Percentiles rank a stretch among this genome's conserved stretches.
These are phyloP conservation scores for Tuber brumale DNA, from an alignment of 495 filamentous ascomycete genomes.

Conservation along the genomic window DNA sequence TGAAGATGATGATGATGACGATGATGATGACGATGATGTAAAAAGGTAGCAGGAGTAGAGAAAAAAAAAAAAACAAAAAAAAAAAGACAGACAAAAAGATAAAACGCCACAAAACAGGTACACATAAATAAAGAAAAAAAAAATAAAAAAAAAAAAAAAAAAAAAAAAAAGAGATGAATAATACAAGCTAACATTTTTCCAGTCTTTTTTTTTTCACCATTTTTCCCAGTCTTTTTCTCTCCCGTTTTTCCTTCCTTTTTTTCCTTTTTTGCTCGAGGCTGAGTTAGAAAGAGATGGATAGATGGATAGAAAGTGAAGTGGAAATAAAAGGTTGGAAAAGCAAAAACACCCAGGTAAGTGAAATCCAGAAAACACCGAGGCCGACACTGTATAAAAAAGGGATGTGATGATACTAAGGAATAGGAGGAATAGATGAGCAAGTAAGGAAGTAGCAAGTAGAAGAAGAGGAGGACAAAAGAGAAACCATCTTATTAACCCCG, in stretches of 20 bases:
- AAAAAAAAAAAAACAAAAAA: background rate
- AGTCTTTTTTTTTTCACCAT: background rate
- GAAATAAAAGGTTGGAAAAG: background rate
- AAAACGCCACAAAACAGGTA: no score
- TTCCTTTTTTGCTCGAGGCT: background rate
- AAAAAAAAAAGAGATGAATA: background rate
- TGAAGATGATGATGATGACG: background rate
- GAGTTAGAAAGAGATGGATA: background rate
- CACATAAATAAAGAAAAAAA: no score
- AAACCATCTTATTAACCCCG: conserved; percentile 4
- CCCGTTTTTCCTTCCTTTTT: background rate
- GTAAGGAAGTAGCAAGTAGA: background rate
- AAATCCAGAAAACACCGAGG: background rate
- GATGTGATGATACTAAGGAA: conserved; percentile 3
- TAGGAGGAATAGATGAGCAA: background rate
- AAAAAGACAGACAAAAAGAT: no score
- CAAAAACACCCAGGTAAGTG: background rate
- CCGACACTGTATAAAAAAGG: conserved; percentile 1
- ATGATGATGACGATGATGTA: background rate
- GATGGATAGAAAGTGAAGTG: background rate
- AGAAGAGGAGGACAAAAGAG: background rate
- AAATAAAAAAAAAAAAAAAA: background rate
- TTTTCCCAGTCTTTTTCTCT: background rate
- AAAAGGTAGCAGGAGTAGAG: background rate
- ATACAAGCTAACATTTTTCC: conserved; percentile 2